Percentiles rank a stretch among this genome's conserved stretches.
These are phyloP conservation scores for Ceratocystis papillata DNA, from an alignment of 2,329 filamentous ascomycete species.

Conservation along the genomic window DNA sequence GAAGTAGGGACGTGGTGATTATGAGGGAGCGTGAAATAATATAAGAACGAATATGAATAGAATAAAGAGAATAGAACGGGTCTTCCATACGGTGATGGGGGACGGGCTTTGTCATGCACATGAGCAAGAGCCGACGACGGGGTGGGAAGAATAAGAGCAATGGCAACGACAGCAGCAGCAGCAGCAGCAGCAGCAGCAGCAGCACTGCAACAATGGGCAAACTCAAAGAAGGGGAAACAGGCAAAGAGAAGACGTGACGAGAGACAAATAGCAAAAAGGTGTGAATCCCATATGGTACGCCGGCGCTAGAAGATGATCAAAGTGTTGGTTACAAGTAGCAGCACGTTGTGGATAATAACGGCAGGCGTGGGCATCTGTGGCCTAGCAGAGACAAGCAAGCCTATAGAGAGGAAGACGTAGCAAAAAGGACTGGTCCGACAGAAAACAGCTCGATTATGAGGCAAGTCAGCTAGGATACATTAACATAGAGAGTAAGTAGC, in stretches of 20 bases:
- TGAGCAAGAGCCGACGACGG: background rate
- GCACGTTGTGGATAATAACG: background rate
- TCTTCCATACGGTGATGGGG: too few species aligned
- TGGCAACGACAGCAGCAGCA: background rate
- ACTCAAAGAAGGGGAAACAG: background rate
- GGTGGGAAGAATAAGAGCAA: background rate
- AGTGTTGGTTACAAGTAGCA: slow-evolving; percentile 1
- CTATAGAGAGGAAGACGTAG: background rate
- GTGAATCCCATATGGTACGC: background rate
- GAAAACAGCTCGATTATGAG: slow-evolving; percentile 4
- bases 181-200: background rate
- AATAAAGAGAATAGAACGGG: background rate
- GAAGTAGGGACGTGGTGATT: too few species aligned
- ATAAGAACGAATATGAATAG: background rate
- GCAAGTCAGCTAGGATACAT: background rate
- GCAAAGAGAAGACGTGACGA: background rate
- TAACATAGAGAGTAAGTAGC: background rate
- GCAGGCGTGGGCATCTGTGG: background rate
- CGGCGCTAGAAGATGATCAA: slow-evolving; percentile 5
- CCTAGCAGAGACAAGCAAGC: background rate
- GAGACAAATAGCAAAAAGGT: slow-evolving; percentile 1
- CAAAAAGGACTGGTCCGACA: background rate
- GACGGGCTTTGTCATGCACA: background rate
- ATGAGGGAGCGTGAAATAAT: background rate
- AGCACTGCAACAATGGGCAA: too few species aligned